Evolutionary conservation across 495 filamentous ascomycete genomes (phyloP), one percentile per base, ranked within the genome.

Genomic region (Xylaria bambusicola): DNA sequence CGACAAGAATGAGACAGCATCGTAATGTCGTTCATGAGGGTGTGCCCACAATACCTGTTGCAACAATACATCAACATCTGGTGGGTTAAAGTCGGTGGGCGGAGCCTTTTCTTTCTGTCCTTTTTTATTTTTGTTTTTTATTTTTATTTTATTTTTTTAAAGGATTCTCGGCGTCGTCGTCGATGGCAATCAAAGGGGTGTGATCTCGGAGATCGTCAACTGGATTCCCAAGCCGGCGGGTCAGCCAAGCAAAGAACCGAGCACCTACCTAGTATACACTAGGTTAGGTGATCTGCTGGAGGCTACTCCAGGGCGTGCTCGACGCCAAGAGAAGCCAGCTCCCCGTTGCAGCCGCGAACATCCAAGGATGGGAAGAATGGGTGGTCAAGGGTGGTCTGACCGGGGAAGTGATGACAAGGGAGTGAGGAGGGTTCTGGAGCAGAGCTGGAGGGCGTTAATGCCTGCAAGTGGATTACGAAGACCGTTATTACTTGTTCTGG

Each of bases 401-500:
- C 53, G 41, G 35, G 47, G 44, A n/a, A n/a, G n/a, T n/a, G n/a
- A n/a, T n/a, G n/a, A n/a, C n/a, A n/a, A n/a, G n/a, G n/a, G n/a
- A n/a, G n/a, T n/a, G n/a, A n/a, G n/a, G n/a, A n/a, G n/a, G n/a
- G n/a, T n/a, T n/a, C n/a, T n/a, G n/a, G n/a, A n/a, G n/a, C n/a
- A n/a, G n/a, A n/a, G n/a, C n/a, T n/a, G n/a, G n/a, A n/a, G 56
- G 56, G 10, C 5, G 29, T 10, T 5, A 15, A 42, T 42, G 47
- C 56, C 46, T 58, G 56, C 46, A 58, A 36, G 35, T 58, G 45
- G 56, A 46, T 52, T 59, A 59, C 48, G 56, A 59, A 59, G 56
- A 52, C 56, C 56, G 56, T 59, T 59, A 52, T 59, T 59, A 35
- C 48, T 52, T 59, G 47, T 59, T 59, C 45, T 51, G 56, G 55